Conservation (phyloP, 768 basidiomycete species). For the Tricholoma matsutake region DNA sequence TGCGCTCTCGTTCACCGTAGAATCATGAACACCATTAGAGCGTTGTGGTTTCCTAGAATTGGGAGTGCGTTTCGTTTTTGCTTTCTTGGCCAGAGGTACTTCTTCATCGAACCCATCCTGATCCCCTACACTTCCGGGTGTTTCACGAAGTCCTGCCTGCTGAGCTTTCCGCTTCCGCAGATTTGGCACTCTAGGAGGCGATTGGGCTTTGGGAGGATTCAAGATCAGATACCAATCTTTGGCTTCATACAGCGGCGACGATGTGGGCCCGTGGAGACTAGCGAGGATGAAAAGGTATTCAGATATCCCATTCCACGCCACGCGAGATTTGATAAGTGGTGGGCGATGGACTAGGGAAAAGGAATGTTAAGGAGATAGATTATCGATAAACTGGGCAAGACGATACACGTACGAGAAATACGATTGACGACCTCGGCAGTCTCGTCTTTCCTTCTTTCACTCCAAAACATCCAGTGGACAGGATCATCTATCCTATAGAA, state of each 20-base stretch:
- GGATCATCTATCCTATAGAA: constrained; percentile 52
- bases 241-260: constrained; percentile 27
- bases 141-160: constrained; percentile 25
- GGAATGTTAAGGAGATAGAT: neutral
- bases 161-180: constrained; percentile 33
- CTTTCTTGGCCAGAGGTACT: constrained; percentile 27
- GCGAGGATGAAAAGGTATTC: constrained; percentile 38
- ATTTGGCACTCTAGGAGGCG: constrained; percentile 26
- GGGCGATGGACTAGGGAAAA: constrained; percentile 34
- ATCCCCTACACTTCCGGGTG: constrained; percentile 20
- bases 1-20: neutral
- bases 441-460: constrained; percentile 40
- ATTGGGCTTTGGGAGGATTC: constrained; percentile 28
- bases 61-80: constrained; percentile 15
- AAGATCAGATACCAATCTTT: constrained; percentile 32
- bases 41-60: constrained; percentile 6
- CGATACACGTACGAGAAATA: constrained; percentile 45
- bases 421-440: constrained; percentile 54
- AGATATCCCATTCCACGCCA: constrained; percentile 42
- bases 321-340: constrained; percentile 35
- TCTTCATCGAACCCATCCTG: constrained; percentile 26
- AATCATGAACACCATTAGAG: neutral
- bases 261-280: constrained; percentile 30
- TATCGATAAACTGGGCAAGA: neutral
- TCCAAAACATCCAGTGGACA: constrained; percentile 67